A percentile compares a stretch with the other conserved stretches of the same genome.
Evolutionary conservation across 352 stramenopile genomes (phyloP).

Genomic region (Globisporangium nagaii): DNA sequence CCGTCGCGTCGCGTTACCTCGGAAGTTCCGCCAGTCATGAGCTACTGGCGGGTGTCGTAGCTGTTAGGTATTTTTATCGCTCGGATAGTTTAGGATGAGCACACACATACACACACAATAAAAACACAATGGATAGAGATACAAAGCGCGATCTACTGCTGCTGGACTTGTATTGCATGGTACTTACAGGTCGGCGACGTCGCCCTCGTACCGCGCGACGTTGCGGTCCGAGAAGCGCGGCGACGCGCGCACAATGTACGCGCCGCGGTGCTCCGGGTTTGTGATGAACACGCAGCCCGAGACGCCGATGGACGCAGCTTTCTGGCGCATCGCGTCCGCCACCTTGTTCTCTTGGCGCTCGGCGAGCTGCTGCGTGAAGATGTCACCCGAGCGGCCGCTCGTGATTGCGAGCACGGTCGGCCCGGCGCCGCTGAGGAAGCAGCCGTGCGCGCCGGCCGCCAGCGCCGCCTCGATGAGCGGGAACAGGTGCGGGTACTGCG

Average conservation of each 20-base stretch:
- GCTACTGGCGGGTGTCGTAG: too few relatives aligned
- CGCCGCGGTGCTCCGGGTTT: slow-evolving; percentile 93
- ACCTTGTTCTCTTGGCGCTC: slow-evolving; percentile 89
- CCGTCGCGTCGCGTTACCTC: too few relatives aligned
- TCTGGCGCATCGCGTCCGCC: slow-evolving; percentile 95
- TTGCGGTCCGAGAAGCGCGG: slow-evolving; percentile 89
- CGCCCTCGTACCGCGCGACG: slow-evolving; percentile 78
- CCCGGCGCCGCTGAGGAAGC: slow-evolving; percentile 96
- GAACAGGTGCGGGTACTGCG: slow-evolving; percentile 95
- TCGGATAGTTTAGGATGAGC: too few relatives aligned
- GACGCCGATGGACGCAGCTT: slow-evolving; percentile 87
- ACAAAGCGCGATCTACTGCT: not conserved
- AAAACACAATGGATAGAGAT: not conserved
- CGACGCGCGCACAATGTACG: slow-evolving; percentile 92
- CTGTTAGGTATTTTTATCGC: slow-evolving; percentile 11
- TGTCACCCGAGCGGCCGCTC: slow-evolving; percentile 95
- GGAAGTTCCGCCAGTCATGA: too few relatives aligned
- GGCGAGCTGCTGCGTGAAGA: slow-evolving; percentile 96
- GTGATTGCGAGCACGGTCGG: slow-evolving; percentile 98
- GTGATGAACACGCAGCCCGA: slow-evolving; percentile 97
- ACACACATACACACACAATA: too few relatives aligned
- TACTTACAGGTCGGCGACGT: slow-evolving; percentile 67
- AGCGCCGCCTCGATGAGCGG: slow-evolving; percentile 97
- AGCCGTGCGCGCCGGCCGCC: slow-evolving; percentile 90
- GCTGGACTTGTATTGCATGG: not conserved